Percentiles rank a stretch among this genome's conserved stretches.
Evolutionary conservation across 2,329 filamentous ascomycete genomes (phyloP).

Genomic region (Ophiostoma montium): DNA sequence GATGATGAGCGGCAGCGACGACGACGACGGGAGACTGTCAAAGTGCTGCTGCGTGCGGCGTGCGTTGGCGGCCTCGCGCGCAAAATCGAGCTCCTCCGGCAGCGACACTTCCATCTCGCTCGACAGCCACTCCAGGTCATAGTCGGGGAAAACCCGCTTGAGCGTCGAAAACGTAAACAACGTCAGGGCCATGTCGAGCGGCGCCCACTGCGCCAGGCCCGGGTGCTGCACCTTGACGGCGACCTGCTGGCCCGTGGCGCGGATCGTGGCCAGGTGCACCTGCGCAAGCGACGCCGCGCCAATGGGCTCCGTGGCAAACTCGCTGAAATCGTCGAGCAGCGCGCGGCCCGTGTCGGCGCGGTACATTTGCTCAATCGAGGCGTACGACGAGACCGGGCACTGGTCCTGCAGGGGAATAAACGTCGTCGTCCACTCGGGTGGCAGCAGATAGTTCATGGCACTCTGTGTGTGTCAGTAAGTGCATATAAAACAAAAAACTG

Average conservation of each 20-base stretch:
- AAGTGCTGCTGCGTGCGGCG: conserved; percentile 70
- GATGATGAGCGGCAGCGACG: conserved; percentile 69
- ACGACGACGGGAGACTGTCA: conserved; percentile 38
- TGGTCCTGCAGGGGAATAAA: conserved; percentile 94
- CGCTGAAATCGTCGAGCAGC: conserved; percentile 71
- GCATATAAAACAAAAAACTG: no score
- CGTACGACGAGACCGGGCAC: conserved; percentile 81
- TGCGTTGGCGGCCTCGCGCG: conserved; percentile 74
- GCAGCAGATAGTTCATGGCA: conserved; percentile 88
- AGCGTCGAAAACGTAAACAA: conserved; percentile 78
- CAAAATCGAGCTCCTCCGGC: conserved; percentile 84
- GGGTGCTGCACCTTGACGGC: conserved; percentile 97
- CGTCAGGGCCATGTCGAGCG: conserved; percentile 74
- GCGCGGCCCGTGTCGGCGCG: conserved; percentile 64
- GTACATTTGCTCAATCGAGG: conserved; percentile 81
- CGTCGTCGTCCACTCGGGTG: conserved; percentile 83
- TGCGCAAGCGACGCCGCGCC: conserved; percentile 90
- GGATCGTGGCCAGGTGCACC: conserved; percentile 77
- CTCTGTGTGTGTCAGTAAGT: conserved; percentile 40
- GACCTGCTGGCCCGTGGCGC: conserved; percentile 69
- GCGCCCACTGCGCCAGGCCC: conserved; percentile 74
- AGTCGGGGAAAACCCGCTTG: conserved; percentile 91
- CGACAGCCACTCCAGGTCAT: conserved; percentile 91
- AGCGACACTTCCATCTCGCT: conserved; percentile 85
- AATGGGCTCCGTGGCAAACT: conserved; percentile 68